These are phyloP conservation scores for Debaryomyces hansenii DNA, from an alignment of 805 yeast genomes.

Conservation along the genomic window DNA sequence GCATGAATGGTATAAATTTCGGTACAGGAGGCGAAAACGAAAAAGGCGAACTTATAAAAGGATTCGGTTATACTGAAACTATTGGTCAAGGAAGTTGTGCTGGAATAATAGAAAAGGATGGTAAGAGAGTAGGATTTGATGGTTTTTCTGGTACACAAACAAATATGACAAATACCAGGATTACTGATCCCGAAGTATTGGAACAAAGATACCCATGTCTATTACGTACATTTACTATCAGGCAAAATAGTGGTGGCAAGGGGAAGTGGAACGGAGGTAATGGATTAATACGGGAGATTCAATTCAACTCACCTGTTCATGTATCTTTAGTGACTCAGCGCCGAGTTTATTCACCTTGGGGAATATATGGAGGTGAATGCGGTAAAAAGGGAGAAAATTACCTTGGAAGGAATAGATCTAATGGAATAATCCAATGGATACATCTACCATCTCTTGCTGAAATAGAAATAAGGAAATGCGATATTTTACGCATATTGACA, in stretches of 20 bases:
- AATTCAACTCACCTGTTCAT: constrained; percentile 18
- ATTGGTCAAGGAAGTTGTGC: constrained; percentile 21
- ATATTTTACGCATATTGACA: constrained; percentile 63
- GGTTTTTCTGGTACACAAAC: constrained; percentile 39
- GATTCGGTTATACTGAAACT: constrained; percentile 19
- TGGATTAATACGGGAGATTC: constrained; percentile 19
- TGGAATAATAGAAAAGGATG: constrained; percentile 11
- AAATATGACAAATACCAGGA: constrained; percentile 42
- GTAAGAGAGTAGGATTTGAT: constrained; percentile 14
- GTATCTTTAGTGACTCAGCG: constrained; percentile 20
- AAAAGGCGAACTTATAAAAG: constrained; percentile 15
- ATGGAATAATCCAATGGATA: constrained; percentile 19
- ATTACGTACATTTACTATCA: constrained; percentile 13
- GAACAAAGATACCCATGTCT: constrained; percentile 20
- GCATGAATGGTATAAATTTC: constrained; percentile 20
- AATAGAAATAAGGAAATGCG: constrained; percentile 56
- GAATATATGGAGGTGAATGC: constrained; percentile 30
- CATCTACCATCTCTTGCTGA: constrained; percentile 65
- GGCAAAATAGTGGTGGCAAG: constrained; percentile 3
- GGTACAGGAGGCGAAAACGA: constrained; percentile 18
- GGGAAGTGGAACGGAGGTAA: constrained; percentile 21
- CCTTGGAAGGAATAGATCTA: constrained; percentile 6
- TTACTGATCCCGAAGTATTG: constrained; percentile 24
- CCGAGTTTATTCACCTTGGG: constrained; percentile 20
- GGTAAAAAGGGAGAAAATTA: constrained; percentile 38